These are phyloP conservation scores for Polytolypa hystricis DNA, from an alignment of 2,329 filamentous ascomycete species.

Conservation along the genomic window DNA sequence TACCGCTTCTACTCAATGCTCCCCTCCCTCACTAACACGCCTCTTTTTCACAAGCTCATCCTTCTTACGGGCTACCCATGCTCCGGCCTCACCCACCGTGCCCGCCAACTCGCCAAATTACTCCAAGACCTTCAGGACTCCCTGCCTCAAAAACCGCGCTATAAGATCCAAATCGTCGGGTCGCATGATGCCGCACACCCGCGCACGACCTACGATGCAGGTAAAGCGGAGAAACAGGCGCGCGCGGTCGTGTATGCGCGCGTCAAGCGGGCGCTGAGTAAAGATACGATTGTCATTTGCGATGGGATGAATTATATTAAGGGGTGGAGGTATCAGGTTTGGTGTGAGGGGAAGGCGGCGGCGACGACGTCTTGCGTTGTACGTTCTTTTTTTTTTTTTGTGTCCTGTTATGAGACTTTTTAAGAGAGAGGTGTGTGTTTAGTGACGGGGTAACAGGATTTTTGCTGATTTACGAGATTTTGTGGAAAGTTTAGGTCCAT, in stretches of 20 bases:
- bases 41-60: constrained; percentile 44
- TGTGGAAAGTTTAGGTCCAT: constrained; percentile 36
- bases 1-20: not conserved
- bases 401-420: not conserved
- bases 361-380: constrained; percentile 53
- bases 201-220: constrained; percentile 45
- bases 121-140: constrained; percentile 39
- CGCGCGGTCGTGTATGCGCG: constrained; percentile 51
- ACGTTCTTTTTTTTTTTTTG: constrained; percentile 16
- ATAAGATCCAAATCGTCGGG: constrained; percentile 29
- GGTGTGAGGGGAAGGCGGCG: constrained; percentile 55
- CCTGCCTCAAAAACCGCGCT: constrained; percentile 33
- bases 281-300: constrained; percentile 50
- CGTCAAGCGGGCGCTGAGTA: constrained; percentile 47
- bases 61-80: constrained; percentile 53
- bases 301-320: constrained; percentile 60
- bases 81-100: constrained; percentile 52
- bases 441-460: not conserved
- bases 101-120: constrained; percentile 43
- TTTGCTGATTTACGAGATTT: not conserved
- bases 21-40: not conserved
- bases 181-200: constrained; percentile 32
- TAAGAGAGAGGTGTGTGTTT: not conserved
- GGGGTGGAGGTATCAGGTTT: constrained; percentile 55
- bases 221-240: constrained; percentile 51